Conservation (phyloP, 768 basidiomycete genomes). For the Tulasnella calospora region DNA sequence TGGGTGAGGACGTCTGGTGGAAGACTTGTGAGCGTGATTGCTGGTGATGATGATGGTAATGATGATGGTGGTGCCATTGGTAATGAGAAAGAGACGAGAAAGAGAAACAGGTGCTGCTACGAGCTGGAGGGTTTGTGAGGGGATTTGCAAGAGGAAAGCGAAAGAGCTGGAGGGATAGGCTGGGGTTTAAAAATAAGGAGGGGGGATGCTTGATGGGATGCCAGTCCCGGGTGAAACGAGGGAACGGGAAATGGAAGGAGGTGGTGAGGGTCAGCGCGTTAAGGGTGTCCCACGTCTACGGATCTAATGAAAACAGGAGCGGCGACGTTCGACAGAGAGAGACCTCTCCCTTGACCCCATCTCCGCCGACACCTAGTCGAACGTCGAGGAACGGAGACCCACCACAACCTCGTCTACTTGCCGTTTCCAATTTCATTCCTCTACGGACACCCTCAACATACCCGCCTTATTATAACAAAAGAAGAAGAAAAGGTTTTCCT, state of each 20-base stretch:
- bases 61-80: background rate
- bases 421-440: background rate
- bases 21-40: background rate
- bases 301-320: background rate
- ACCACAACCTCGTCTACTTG: background rate
- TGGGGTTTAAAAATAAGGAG: background rate
- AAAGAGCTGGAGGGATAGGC: background rate
- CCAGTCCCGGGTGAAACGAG: background rate
- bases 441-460: background rate
- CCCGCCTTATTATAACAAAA: background rate
- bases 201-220: background rate
- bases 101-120: background rate
- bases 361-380: background rate
- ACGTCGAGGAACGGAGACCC: background rate
- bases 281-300: background rate
- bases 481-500: background rate
- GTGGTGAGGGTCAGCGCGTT: background rate
- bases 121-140: background rate
- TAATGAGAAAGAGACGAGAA: background rate
- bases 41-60: background rate
- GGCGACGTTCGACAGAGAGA: background rate
- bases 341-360: background rate
- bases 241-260: background rate
- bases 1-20: slow-evolving; percentile 25
- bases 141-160: background rate